phyloP scores from a whole-genome alignment of 176 grass and related monocot species.

The Musa itinerans region DNA sequence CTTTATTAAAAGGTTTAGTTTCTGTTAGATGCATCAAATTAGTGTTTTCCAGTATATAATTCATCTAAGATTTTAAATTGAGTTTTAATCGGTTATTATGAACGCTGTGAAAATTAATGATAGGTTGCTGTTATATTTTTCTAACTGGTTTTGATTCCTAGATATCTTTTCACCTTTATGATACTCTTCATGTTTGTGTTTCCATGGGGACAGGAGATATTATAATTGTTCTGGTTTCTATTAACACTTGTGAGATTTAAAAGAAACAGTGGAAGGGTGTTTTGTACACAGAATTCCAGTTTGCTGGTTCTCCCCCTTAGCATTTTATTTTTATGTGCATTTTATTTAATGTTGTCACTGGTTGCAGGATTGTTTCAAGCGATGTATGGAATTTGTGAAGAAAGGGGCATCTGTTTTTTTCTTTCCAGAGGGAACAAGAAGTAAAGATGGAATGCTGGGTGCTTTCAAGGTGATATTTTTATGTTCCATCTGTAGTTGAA shows the following conservation, averaged over 20 bases:
- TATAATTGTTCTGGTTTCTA: too few relatives aligned
- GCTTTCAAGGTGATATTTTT: constrained; percentile 67
- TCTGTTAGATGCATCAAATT: neutral
- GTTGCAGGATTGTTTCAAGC: constrained; percentile 81
- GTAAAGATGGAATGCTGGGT: constrained; percentile 86
- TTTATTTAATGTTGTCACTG: constrained; percentile 7
- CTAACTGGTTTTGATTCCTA: neutral
- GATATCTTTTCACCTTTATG: neutral
- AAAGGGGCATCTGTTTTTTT: constrained; percentile 89
- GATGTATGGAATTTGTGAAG: constrained; percentile 61
- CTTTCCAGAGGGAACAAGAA: constrained; percentile 93
- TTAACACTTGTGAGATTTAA: too few relatives aligned
- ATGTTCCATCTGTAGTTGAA: constrained; percentile 5
- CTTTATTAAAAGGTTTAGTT: neutral
- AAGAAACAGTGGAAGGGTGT: neutral
- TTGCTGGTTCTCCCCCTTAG: constrained; percentile 2
- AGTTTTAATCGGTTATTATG: neutral
- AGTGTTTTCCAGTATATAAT: neutral
- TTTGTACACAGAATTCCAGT: constrained; percentile 7
- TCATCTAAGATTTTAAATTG: neutral
- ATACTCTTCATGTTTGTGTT: neutral
- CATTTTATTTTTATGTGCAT: neutral
- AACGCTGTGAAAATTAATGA: neutral
- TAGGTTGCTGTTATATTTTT: neutral
- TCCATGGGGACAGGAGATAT: too few relatives aligned